Conservation (phyloP, 176 grass and related monocot genomes). For the Calamus simplicifolius region DNA sequence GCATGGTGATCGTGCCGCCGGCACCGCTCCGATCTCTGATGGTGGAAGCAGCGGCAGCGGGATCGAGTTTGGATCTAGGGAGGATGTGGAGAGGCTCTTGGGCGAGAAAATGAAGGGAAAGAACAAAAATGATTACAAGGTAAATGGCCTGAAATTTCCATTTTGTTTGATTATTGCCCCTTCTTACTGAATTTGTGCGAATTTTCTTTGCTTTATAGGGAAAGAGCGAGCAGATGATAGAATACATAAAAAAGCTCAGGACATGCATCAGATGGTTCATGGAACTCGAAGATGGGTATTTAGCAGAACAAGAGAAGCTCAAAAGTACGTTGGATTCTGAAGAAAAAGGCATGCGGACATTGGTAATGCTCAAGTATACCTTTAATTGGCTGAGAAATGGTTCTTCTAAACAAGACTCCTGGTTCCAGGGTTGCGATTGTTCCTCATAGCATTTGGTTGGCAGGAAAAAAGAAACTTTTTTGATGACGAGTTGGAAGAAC, state of each 20-base stretch:
- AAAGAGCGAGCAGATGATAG: constrained; percentile 62
- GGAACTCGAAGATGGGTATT: constrained; percentile 57
- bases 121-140: constrained; percentile 83
- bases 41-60: neutral
- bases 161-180: no score
- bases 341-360: constrained; percentile 42
- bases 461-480: no score
- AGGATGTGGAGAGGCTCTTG: constrained; percentile 85
- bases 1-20: neutral
- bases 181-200: no score
- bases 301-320: constrained; percentile 64
- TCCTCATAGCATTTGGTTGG: no score
- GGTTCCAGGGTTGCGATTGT: no score
- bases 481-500: no score
- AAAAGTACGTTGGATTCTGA: constrained; percentile 35
- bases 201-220: constrained; percentile 30
- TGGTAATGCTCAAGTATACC: constrained; percentile 34
- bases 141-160: neutral
- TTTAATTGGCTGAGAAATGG: no score
- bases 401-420: no score
- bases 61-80: constrained; percentile 55
- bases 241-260: constrained; percentile 85
- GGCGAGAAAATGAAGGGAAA: constrained; percentile 88
- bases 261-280: constrained; percentile 55
- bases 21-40: constrained; percentile 13